phyloP scores from a whole-genome alignment of 352 stramenopile genomes.

The Sclerospora graminicola region DNA sequence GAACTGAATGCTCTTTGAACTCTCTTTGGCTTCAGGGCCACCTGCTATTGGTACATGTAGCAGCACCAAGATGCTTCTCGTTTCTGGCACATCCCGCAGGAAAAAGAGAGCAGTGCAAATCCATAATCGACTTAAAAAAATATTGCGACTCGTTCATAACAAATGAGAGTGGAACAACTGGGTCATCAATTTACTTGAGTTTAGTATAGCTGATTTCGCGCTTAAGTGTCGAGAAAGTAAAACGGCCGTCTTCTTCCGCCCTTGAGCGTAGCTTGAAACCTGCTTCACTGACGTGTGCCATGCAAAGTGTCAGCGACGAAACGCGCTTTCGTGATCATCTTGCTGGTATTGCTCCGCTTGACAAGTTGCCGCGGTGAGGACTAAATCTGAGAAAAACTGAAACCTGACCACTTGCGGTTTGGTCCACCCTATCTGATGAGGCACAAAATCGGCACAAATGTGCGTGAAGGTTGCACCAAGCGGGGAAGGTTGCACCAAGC shows the following conservation, averaged over 20 bases:
- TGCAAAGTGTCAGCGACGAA: neutral
- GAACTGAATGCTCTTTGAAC: slow-evolving; percentile 9
- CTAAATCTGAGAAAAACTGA: too few relatives aligned
- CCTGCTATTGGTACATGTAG: too few relatives aligned
- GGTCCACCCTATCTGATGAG: slow-evolving; percentile 23
- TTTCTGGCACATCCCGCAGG: slow-evolving; percentile 5
- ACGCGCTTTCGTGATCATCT: too few relatives aligned
- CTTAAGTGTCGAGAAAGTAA: slow-evolving; percentile 9
- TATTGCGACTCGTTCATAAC: neutral
- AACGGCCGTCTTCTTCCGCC: slow-evolving; percentile 4
- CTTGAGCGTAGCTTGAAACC: neutral
- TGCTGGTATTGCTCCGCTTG: neutral
- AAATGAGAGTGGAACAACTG: slow-evolving; percentile 21
- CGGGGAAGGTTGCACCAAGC: slow-evolving; percentile 4
- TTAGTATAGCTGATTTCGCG: slow-evolving; percentile 6
- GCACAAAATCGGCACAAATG: slow-evolving; percentile 6
- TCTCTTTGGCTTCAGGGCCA: neutral
- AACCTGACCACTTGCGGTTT: too few relatives aligned
- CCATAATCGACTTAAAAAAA: too few relatives aligned
- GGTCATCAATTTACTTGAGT: slow-evolving; percentile 17
- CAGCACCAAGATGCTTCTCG: too few relatives aligned
- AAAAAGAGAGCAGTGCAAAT: too few relatives aligned
- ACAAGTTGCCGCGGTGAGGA: too few relatives aligned
- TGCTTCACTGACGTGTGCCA: neutral
- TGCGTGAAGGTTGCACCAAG: slow-evolving; percentile 3